Evolutionary conservation across 495 filamentous ascomycete species (phyloP), one percentile per base, ranked within the genome.

Genomic region (Penicillium cinerascens): DNA sequence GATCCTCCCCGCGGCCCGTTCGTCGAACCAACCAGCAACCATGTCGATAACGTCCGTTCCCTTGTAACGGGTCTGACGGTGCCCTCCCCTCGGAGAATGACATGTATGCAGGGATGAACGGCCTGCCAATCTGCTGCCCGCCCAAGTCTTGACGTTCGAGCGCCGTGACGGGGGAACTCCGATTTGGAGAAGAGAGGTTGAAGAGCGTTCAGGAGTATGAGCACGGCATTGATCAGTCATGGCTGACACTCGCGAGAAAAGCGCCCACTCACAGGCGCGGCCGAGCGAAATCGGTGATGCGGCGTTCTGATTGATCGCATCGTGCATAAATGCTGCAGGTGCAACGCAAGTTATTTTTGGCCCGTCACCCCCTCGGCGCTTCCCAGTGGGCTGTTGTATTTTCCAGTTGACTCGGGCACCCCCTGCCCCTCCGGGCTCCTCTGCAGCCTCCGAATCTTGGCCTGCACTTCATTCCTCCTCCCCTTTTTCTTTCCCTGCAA

Each of bases 311-410:
- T 65, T 65, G 61, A 49, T 50, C 58, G 11, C 42, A 38, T 16
- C 49, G 44, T 65, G 62, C 62, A 65, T 60, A 58, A 58, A 47
- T 58, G 37, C 54, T 63, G 63, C 62, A 65, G 60, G 52, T 57
- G 61, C 49, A 59, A 52, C 37, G 55, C 59, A 47, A 50, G 63
- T 63, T 65, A 65, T 65, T 65, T 60, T 60, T 56, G 56, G 47
- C 43, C 52, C 59, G 54, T 64, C 55, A 60, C 60, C 39, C 29
- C 39, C 47, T 53, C 46, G 52, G 58, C 58, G 58, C 58, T 61
- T 64, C 53, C 38, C 36, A 21, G 11, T 46, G 8, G n/a, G 35
- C 27, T 37, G 16, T 36, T n/a, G n/a, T n/a, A n/a, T n/a, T n/a
- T 36, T 39, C 33, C 37, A 7, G 35, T 48, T 22, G 25, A 33